Evolutionary conservation across 148 eudicot genomes (phyloP).

Genomic region (Vaccinium myrtillus): DNA sequence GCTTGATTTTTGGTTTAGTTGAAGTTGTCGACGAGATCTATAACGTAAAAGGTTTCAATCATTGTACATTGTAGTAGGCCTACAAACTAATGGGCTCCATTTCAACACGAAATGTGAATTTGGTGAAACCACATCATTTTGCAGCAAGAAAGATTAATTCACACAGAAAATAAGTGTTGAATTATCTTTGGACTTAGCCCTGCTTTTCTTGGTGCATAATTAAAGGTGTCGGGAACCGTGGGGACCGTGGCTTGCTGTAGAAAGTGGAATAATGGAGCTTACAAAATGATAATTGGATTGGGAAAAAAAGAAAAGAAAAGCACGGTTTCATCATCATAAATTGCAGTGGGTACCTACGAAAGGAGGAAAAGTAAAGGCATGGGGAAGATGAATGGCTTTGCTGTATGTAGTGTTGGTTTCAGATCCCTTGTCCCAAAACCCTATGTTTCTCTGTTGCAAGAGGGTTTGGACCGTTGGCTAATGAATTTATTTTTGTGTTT

Average conservation of each 20-base stretch:
- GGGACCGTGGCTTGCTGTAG: not conserved
- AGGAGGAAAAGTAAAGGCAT: not conserved
- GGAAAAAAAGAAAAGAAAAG: not conserved
- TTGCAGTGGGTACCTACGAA: not conserved
- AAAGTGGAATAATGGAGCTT: not conserved
- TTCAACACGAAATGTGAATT: not conserved
- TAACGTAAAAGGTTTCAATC: no score
- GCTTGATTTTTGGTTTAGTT: no score
- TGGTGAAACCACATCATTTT: not conserved
- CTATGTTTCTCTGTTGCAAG: no score
- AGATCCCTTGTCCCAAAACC: no score
- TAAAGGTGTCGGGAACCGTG: not conserved
- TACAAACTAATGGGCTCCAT: not conserved
- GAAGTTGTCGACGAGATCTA: no score
- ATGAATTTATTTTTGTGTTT: no score
- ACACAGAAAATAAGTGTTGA: not conserved
- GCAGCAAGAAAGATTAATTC: not conserved
- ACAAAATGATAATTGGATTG: not conserved
- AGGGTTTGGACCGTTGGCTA: no score
- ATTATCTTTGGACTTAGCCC: not conserved
- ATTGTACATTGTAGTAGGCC: no score
- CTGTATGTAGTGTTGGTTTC: not conserved
- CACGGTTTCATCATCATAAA: constrained; percentile 12
- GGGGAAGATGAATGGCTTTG: constrained; percentile 1
- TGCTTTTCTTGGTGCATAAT: not conserved